Percentiles rank a stretch among this genome's conserved stretches.
phyloP scores from a whole-genome alignment of 768 basidiomycete species.

The Termitomyces sp. region DNA sequence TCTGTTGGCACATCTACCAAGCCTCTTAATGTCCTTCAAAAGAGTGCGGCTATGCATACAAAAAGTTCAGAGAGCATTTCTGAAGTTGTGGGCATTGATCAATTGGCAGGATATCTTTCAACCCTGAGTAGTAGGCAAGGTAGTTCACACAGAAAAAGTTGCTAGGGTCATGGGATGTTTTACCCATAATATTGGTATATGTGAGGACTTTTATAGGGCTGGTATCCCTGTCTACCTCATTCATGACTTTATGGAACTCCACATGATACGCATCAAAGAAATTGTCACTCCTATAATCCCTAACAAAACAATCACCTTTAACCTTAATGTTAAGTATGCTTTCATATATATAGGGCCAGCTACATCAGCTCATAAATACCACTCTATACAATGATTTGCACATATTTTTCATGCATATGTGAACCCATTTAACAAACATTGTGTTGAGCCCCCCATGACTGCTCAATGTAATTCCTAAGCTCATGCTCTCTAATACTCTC shows the following conservation, averaged over 20 bases:
- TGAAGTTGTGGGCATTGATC: too few species aligned
- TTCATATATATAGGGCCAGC: not conserved
- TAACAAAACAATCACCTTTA: not conserved
- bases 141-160: too few species aligned
- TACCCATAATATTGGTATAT: too few species aligned
- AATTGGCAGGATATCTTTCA: too few species aligned
- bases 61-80: not conserved
- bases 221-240: slow-evolving; percentile 6
- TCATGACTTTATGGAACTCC: not conserved
- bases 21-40: too few species aligned
- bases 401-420: not conserved
- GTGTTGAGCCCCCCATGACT: not conserved
- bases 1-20: too few species aligned
- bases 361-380: not conserved
- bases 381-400: not conserved
- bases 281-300: not conserved
- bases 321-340: not conserved
- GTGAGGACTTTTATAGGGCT: not conserved
- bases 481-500: not conserved
- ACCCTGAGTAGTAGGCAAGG: too few species aligned
- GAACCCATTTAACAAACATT: not conserved
- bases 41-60: not conserved
- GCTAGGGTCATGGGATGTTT: too few species aligned
- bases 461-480: not conserved
- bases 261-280: not conserved